Evolutionary conservation across 768 basidiomycete genomes (phyloP).

Genomic region (Rickenella mellea): DNA sequence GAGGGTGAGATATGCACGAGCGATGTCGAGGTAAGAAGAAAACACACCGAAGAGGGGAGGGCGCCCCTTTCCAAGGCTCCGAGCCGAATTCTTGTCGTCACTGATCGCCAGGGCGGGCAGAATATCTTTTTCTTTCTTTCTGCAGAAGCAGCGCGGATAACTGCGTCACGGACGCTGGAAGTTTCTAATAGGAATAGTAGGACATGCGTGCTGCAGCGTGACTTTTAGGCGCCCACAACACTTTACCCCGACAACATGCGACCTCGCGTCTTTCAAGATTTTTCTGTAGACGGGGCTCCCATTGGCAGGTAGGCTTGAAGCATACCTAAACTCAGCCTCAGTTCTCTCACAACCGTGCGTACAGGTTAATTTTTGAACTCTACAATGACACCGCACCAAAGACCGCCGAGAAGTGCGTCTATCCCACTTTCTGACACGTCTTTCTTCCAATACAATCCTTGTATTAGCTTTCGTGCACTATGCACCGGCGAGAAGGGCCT

Average conservation of each 20-base stretch:
- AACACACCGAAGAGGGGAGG: conserved; percentile 1
- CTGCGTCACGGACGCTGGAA: background rate
- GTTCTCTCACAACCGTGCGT: conserved; percentile 5
- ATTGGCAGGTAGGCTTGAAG: conserved; percentile 40
- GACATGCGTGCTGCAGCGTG: background rate
- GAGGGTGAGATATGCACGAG: conserved; percentile 5
- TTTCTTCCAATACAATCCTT: conserved; percentile 1
- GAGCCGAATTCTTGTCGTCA: conserved; percentile 2
- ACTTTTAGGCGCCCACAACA: background rate
- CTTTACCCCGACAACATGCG: conserved; percentile 12
- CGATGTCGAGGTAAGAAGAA: conserved; percentile 1
- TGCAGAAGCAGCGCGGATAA: background rate
- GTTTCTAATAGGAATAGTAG: background rate
- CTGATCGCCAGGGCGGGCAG: conserved; percentile 5
- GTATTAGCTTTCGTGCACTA: conserved; percentile 66
- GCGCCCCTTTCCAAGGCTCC: background rate
- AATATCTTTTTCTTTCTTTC: too few relatives aligned
- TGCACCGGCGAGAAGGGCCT: conserved; percentile 83
- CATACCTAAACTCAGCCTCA: conserved; percentile 1
- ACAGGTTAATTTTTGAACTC: conserved; percentile 66
- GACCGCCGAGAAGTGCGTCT: conserved; percentile 68
- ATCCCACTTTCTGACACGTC: background rate
- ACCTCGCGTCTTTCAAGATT: conserved; percentile 63
- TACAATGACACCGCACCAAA: conserved; percentile 65
- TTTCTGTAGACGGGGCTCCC: conserved; percentile 38